phyloP scores from a whole-genome alignment of 768 basidiomycete genomes.

The Pleurotus salmoneostramineus region DNA sequence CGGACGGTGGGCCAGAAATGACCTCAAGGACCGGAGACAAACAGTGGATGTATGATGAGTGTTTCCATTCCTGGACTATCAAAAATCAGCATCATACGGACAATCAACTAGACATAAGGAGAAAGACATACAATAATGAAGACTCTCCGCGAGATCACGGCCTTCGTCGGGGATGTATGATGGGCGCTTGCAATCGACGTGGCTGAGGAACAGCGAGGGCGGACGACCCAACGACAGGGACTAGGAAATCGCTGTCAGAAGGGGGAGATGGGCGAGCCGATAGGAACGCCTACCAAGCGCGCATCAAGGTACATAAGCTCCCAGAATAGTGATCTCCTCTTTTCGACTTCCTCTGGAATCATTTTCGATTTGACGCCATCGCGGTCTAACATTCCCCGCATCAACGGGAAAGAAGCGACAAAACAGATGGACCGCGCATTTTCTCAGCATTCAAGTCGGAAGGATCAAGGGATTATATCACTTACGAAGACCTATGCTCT shows the following conservation, averaged over 20 bases:
- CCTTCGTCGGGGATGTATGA: conserved; percentile 38
- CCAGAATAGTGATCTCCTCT: conserved; percentile 67
- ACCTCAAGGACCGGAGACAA: conserved; percentile 59
- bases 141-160: conserved; percentile 30
- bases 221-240: conserved; percentile 67
- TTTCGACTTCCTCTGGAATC: conserved; percentile 68
- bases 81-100: conserved; percentile 5
- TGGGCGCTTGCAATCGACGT: conserved; percentile 55
- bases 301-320: conserved; percentile 65
- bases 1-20: conserved; percentile 41
- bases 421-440: conserved; percentile 8
- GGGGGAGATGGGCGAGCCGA: conserved; percentile 12
- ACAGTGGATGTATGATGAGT: conserved; percentile 56
- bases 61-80: conserved; percentile 69
- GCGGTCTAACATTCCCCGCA: conserved; percentile 40
- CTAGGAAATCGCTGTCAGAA: conserved; percentile 22
- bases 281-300: conserved; percentile 40
- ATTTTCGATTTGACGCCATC: conserved; percentile 62
- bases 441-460: conserved; percentile 11
- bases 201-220: conserved; percentile 56
- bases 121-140: conserved; percentile 36
- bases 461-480: conserved; percentile 7
- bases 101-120: neutral
- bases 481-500: conserved; percentile 63
- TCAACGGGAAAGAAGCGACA: conserved; percentile 4